Evolutionary conservation across 2,329 filamentous ascomycete genomes (phyloP).

Genomic region (Claviceps arundinis): DNA sequence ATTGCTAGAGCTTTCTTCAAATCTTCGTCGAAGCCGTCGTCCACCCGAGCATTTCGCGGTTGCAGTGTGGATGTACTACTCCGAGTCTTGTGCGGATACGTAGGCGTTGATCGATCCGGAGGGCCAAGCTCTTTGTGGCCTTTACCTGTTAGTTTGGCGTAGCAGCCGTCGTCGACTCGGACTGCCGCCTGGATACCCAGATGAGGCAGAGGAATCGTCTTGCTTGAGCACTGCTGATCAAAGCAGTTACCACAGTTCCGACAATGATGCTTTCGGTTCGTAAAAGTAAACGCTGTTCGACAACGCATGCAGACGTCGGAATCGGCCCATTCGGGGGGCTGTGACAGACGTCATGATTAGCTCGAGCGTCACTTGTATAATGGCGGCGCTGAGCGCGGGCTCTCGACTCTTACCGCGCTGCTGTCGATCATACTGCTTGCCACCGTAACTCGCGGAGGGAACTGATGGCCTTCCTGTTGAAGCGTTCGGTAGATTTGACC

Average conservation of each 20-base stretch:
- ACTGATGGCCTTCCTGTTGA: slow-evolving; percentile 74
- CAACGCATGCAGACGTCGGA: slow-evolving; percentile 99
- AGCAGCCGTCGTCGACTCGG: slow-evolving; percentile 90
- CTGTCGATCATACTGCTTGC: slow-evolving; percentile 98
- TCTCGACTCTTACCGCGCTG: slow-evolving; percentile 53
- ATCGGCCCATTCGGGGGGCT: slow-evolving; percentile 95
- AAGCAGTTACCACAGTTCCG: slow-evolving; percentile 97
- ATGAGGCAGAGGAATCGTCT: slow-evolving; percentile 77
- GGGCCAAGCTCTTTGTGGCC: slow-evolving; percentile 23
- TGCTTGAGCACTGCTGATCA: slow-evolving; percentile 86
- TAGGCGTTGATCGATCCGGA: slow-evolving; percentile 32
- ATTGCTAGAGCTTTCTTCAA: slow-evolving; percentile 87
- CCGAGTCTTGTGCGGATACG: slow-evolving; percentile 48
- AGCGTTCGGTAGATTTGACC: slow-evolving; percentile 73
- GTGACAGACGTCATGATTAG: not conserved
- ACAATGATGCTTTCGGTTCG: slow-evolving; percentile 96
- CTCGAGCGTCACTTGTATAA: not conserved
- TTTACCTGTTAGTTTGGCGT: slow-evolving; percentile 75
- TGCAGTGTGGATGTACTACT: slow-evolving; percentile 58
- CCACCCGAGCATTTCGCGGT: slow-evolving; percentile 74
- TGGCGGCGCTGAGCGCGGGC: not conserved
- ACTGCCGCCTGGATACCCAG: slow-evolving; percentile 85
- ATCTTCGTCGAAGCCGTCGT: slow-evolving; percentile 89
- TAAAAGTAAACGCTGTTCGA: slow-evolving; percentile 89
- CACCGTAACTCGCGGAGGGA: slow-evolving; percentile 75